phyloP scores from a whole-genome alignment of 140 eudicot species.

The Bidens hawaiensis region DNA sequence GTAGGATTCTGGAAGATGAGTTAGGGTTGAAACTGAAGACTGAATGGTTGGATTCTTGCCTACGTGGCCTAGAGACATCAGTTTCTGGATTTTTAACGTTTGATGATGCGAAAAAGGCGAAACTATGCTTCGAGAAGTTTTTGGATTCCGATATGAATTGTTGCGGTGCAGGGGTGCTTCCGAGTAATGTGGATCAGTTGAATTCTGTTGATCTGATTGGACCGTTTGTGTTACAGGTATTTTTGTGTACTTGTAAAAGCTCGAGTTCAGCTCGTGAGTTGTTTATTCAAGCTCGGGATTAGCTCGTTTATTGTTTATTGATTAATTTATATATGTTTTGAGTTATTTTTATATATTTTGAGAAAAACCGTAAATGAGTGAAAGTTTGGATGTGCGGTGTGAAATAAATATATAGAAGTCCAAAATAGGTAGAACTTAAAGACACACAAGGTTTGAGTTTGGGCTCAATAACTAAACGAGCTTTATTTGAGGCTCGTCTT shows the following conservation, averaged over 20 bases:
- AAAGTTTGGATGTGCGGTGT: too few species aligned
- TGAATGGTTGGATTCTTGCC: slow-evolving; percentile 82
- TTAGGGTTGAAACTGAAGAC: slow-evolving; percentile 54
- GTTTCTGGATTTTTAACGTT: slow-evolving; percentile 45
- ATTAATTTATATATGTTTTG: too few species aligned
- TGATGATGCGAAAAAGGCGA: slow-evolving; percentile 58
- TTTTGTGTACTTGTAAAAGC: background rate
- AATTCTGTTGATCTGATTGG: slow-evolving; percentile 82
- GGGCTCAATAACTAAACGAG: too few species aligned
- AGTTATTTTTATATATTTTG: too few species aligned
- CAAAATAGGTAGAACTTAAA: too few species aligned
- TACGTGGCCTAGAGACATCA: slow-evolving; percentile 36
- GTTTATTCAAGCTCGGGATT: too few species aligned
- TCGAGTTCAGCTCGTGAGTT: background rate
- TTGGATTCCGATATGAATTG: slow-evolving; percentile 64
- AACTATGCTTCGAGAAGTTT: slow-evolving; percentile 71
- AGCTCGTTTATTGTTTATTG: too few species aligned
- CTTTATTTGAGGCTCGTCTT: too few species aligned
- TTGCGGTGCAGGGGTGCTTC: slow-evolving; percentile 75
- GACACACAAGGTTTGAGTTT: too few species aligned
- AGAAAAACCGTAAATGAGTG: too few species aligned
- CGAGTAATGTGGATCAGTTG: slow-evolving; percentile 51
- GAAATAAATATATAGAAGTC: too few species aligned
- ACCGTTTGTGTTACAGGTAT: slow-evolving; percentile 90
- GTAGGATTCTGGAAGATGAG: slow-evolving; percentile 30